Evolutionary conservation across 2,329 filamentous ascomycete genomes (phyloP), one percentile per base, ranked within the genome.

Genomic region (Sclerotinia spermophila): DNA sequence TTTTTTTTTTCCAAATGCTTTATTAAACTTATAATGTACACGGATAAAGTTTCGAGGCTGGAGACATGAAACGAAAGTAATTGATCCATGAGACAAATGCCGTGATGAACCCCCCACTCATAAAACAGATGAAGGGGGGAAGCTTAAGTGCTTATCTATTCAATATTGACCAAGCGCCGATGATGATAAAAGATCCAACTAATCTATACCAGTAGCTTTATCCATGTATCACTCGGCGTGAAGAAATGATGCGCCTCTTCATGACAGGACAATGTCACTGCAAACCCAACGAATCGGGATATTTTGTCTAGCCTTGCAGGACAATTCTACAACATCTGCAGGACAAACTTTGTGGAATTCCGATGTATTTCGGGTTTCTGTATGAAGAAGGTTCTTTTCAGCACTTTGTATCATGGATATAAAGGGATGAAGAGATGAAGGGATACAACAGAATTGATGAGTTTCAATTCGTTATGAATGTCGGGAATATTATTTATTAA

Each of bases 21-120:
- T 72, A 42, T 69, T 68, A 60, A 72, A 48, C 70, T 38, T 7
- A 27, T 33, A 19, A 24, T n/a, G 38, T 68, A 42, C 42, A 68
- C 30, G 11, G 65, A n/a, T 33, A 48, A 48, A 24, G 67, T 38
- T 61, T 65, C 61, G 62, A 72, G 71, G 69, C 72, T 71, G 66
- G 51, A 64, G 27, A 65, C 42, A 40, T 73, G 73, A 75, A 75
- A 74, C 73, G 44, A 35, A 40, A 69, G 51, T 38, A 38, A 3
- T 56, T 44, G 45, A 69, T 64, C 21, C 45, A 69, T 69, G 67
- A 69, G 58, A 69, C 58, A 64, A 33, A n/a, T 62, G 58, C 42
- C 27, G 51, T 21, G 58, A 69, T 55, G 44, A 30, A 51, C 7
- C 42, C 58, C 58, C 58, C 58, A 69, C 67, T 64, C 67, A n/a